Conservation (phyloP, 2,329 filamentous ascomycete species). For the Fusarium sp. region DNA sequence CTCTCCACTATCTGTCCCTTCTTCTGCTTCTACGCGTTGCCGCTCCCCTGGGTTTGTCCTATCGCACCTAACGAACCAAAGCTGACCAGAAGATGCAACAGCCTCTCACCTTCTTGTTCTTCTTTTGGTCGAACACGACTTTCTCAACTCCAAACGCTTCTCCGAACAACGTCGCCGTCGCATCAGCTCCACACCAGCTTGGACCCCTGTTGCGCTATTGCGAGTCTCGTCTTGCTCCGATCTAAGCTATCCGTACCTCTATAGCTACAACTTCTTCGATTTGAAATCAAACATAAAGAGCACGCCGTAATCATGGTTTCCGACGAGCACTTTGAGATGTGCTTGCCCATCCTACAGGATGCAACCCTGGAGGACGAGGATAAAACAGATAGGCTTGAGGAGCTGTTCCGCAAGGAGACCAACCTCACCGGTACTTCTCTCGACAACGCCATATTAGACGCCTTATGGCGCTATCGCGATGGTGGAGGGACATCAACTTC, state of each 20-base stretch:
- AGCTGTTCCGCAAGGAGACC: conserved; percentile 85
- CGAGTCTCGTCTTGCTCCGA: conserved; percentile 29
- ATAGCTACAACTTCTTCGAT: conserved; percentile 29
- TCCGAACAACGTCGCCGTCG: conserved; percentile 21
- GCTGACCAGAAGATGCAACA: conserved; percentile 42
- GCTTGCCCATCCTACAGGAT: conserved; percentile 89
- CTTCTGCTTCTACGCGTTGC: conserved; percentile 38
- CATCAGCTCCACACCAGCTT: conserved; percentile 37
- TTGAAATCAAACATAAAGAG: conserved; percentile 23
- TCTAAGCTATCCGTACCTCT: conserved; percentile 22
- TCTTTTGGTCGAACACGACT: conserved; percentile 23
- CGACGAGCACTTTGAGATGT: conserved; percentile 93
- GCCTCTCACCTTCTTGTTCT: conserved; percentile 41
- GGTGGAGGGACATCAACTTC: conserved; percentile 76
- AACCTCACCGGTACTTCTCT: conserved; percentile 81
- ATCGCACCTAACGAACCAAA: conserved; percentile 10
- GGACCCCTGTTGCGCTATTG: conserved; percentile 31
- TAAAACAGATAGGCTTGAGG: conserved; percentile 92
- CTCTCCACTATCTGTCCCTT: conserved; percentile 43
- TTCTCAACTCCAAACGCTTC: conserved; percentile 18
- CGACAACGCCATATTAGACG: conserved; percentile 92
- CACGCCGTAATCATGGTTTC: conserved; percentile 79
- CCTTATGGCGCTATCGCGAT: conserved; percentile 87
- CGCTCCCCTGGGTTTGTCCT: background rate
- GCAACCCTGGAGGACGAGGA: conserved; percentile 90